phyloP scores from a whole-genome alignment of 1,139 yeast species.

The Dujonia santamariae region DNA sequence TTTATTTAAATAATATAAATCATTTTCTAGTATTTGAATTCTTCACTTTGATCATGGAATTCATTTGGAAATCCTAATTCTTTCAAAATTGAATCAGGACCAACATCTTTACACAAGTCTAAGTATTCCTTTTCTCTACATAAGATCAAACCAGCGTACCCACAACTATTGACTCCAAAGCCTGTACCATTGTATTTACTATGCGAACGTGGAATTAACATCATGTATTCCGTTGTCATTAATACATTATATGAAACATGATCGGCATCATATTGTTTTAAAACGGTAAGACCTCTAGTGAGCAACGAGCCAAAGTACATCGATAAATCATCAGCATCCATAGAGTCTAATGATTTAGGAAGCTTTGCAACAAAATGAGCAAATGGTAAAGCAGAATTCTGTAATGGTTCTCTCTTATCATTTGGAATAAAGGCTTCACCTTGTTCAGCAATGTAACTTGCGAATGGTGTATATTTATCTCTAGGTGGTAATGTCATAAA shows the following conservation, averaged over 20 bases:
- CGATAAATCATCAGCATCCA: conserved; percentile 54
- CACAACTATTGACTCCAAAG: conserved; percentile 76
- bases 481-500: conserved; percentile 67
- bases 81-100: conserved; percentile 47
- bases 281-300: conserved; percentile 65
- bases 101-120: conserved; percentile 36
- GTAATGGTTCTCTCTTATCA: conserved; percentile 55
- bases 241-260: conserved; percentile 73
- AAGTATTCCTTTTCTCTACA: conserved; percentile 64
- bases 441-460: conserved; percentile 48
- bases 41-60: conserved; percentile 28
- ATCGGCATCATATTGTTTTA: conserved; percentile 47
- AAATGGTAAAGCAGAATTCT: conserved; percentile 62
- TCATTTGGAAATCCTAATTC: conserved; percentile 68
- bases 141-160: conserved; percentile 71
- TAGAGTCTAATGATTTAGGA: conserved; percentile 37
- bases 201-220: conserved; percentile 75
- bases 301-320: conserved; percentile 68
- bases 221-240: conserved; percentile 78
- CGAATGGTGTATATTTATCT: conserved; percentile 49
- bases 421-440: conserved; percentile 51
- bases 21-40: conserved; percentile 32
- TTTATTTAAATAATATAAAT: background rate
- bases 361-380: conserved; percentile 78
- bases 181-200: conserved; percentile 29